Percentiles rank a stretch among this genome's conserved stretches.
Conservation (phyloP, 495 filamentous ascomycete species). For the Delitschia confertaspora region DNA sequence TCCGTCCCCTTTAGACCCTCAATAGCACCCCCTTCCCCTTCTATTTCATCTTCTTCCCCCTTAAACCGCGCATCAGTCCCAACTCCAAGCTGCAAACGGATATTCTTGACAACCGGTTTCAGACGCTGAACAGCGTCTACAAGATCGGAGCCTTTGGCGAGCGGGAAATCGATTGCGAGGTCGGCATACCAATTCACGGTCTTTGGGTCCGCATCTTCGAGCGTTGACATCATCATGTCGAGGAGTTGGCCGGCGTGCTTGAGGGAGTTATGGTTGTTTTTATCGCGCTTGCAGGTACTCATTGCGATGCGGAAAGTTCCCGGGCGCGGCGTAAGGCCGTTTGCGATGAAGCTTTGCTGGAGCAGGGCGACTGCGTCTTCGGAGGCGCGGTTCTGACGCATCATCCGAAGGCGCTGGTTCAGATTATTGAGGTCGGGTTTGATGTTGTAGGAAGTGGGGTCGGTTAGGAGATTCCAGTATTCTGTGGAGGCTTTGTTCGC, state of each 20-base stretch:
- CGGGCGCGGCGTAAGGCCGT: slow-evolving; percentile 30
- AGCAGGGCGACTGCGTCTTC: slow-evolving; percentile 46
- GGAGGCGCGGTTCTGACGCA: slow-evolving; percentile 56
- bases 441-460: slow-evolving; percentile 40
- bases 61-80: no score
- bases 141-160: slow-evolving; percentile 9
- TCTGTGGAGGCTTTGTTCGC: slow-evolving; percentile 42
- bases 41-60: background rate
- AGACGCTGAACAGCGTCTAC: slow-evolving; percentile 14
- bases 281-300: slow-evolving; percentile 58
- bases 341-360: slow-evolving; percentile 39
- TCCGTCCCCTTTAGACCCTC: background rate
- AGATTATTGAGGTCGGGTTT: slow-evolving; percentile 62
- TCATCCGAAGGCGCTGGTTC: slow-evolving; percentile 54
- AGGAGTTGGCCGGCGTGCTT: slow-evolving; percentile 28
- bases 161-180: slow-evolving; percentile 4
- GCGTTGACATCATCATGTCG: slow-evolving; percentile 18
- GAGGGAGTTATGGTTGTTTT: slow-evolving; percentile 51
- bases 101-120: slow-evolving; percentile 3
- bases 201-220: slow-evolving; percentile 18
- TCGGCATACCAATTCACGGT: slow-evolving; percentile 13
- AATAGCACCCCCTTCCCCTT: background rate
- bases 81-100: slow-evolving; percentile 18
- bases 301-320: slow-evolving; percentile 66
- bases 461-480: slow-evolving; percentile 70